Evolutionary conservation across 2,329 filamentous ascomycete genomes (phyloP), one percentile per base, ranked within the genome.

Genomic region (Sporothrix curviconia): DNA sequence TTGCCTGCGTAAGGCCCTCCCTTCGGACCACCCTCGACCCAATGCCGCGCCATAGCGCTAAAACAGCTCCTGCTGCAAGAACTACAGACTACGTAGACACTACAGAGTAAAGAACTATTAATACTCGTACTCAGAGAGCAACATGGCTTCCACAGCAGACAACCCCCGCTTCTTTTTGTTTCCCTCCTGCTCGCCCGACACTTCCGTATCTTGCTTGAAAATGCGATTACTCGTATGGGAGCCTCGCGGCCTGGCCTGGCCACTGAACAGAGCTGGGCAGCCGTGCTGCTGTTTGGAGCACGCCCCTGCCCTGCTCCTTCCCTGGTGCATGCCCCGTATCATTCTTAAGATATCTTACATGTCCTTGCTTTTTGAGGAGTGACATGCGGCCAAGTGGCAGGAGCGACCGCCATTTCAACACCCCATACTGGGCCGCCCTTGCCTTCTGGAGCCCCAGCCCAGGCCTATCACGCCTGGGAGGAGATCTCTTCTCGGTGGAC

Each of bases 31-130:
- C 15, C 30, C 24, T 22, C 46, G 22, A 17, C 17, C 37, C 7
- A 44, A 54, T 55, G 52, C 52, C 52, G 52, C 22, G 40, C 30
- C 46, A 30, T 8, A 55, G 52, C 52, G 40, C 52, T 55, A 55
- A 46, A 36, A 37, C 30, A 55, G 52, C 40, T 53, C 15, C 42
- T 22, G 39, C 30, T 46, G 40, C 52, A 36, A n/a, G 30, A 15
- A 17, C 34, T 32, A 32, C 34, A 40, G 34, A 51, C 12, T 32
- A n/a, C 4, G 11, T 15, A 11, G 19, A 43, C 39, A 12, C 15
- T 17, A 25, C 32, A 42, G 36, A 39, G 53, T 28, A 28, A 37
- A 47, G 39, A 30, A 9, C 28, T n/a, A n/a, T n/a, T n/a, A n/a
- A n/a, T n/a, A n/a, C n/a, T n/a, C n/a, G n/a, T n/a, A n/a, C n/a